Conservation (phyloP, 768 basidiomycete species). For the Hebeloma cylindrosporum region DNA sequence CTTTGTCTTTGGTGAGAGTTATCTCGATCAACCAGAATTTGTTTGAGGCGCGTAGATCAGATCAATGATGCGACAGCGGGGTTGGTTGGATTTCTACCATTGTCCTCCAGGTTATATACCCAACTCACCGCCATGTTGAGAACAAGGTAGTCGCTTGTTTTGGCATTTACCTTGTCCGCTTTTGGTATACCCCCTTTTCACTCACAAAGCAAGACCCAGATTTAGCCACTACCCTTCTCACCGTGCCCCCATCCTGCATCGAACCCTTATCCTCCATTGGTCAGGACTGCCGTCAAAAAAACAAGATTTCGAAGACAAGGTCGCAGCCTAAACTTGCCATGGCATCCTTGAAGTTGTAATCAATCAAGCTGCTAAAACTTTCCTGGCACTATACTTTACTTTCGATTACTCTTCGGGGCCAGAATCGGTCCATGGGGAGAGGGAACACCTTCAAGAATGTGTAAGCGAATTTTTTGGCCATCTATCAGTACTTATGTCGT, state of each 20-base stretch:
- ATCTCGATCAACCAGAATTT: conserved; percentile 3
- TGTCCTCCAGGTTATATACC: conserved; percentile 33
- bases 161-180: conserved; percentile 32
- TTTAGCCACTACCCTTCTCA: background rate
- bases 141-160: conserved; percentile 34
- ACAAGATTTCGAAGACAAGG: background rate
- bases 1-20: background rate
- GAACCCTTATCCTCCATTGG: background rate
- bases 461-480: no score
- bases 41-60: conserved; percentile 9
- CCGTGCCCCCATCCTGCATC: background rate
- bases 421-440: no score
- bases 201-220: background rate
- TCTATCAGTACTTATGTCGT: no score
- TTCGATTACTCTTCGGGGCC: no score
- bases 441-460: no score
- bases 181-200: no score
- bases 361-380: no score
- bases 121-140: conserved; percentile 11
- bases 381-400: no score
- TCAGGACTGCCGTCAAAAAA: no score
- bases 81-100: conserved; percentile 14
- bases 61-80: conserved; percentile 17
- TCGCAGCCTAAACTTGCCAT: background rate
- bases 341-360: background rate